Evolutionary conservation across 192 early-diverging fungal species (phyloP), one percentile per base, ranked within the genome.

Genomic region (Coemansia sp.): DNA sequence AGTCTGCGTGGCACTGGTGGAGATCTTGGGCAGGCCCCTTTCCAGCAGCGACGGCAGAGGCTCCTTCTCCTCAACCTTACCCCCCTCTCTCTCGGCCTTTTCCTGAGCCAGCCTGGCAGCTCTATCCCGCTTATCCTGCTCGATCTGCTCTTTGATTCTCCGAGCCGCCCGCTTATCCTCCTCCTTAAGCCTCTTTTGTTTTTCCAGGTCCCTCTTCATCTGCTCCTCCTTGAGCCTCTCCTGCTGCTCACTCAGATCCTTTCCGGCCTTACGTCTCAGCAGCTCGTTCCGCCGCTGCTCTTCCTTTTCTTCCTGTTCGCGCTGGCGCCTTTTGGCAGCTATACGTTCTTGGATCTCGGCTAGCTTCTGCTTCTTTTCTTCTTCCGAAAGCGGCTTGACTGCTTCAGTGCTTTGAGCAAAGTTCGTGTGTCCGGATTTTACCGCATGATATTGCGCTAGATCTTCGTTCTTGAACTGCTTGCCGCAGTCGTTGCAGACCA

Each of bases 301-400:
- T 46, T 80, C 77, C 37, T 78, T 76, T 62, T 84, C 88, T 28
- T 58, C 58, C 46, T 72, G 59, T 15, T 80, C 77, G 52, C 84
- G 83, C 65, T 78, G 55, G 52, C 80, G 66, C 36, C 83, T 65
- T 59, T 83, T 82, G 18, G 55, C 53, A 6, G 73, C 81, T 45
- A 90, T 62, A 43, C 79, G 63, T 3, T 59, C 68, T 70, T 87
- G 73, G 18, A 90, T 58, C 30, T 86, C 83, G 11, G 57, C 73
- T 2, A 89, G 68, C 60, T 87, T 89, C 10, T 66, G 61, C 47
- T 64, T 66, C 76, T 90, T 90, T 53, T 92, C 90, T 26, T 88
- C 88, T 14, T 80, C 84, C 8, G 84, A 84, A 14, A 92, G 68
- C 18, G 90, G 87, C 66, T 86, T 83, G 43, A 89, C 82, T 0